These are phyloP conservation scores for Neofusicoccum ribis DNA, from an alignment of 2,329 filamentous ascomycete species.

Conservation along the genomic window DNA sequence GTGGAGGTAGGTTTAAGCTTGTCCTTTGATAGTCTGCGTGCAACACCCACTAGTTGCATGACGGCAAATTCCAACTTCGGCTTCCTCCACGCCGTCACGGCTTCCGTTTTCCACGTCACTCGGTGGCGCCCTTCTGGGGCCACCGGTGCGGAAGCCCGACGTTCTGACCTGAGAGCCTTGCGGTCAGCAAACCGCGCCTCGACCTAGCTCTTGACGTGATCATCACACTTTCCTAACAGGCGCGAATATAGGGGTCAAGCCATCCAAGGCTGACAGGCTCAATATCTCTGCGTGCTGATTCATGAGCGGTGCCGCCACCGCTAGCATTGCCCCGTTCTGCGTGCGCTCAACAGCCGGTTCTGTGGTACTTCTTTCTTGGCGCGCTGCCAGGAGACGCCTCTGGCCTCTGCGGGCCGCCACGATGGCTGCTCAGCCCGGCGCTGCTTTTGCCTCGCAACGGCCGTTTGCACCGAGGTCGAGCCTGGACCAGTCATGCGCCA, in stretches of 20 bases:
- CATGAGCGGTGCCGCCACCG: neutral
- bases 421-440: neutral
- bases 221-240: neutral
- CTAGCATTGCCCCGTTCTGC: neutral
- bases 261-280: neutral
- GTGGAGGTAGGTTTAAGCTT: neutral
- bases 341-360: neutral
- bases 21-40: neutral
- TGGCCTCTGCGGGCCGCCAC: neutral
- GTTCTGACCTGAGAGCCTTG: neutral
- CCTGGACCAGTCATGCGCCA: neutral
- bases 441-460: neutral
- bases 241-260: neutral
- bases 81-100: neutral
- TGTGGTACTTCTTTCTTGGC: neutral
- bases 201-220: neutral
- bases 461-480: neutral
- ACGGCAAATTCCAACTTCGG: neutral
- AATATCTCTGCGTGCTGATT: neutral
- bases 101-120: neutral
- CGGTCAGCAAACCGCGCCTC: neutral
- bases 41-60: neutral
- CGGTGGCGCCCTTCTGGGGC: neutral
- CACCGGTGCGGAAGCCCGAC: neutral
- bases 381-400: neutral